Evolutionary conservation across 305 asterid genomes (phyloP).

Genomic region (Fraxinus greggii): DNA sequence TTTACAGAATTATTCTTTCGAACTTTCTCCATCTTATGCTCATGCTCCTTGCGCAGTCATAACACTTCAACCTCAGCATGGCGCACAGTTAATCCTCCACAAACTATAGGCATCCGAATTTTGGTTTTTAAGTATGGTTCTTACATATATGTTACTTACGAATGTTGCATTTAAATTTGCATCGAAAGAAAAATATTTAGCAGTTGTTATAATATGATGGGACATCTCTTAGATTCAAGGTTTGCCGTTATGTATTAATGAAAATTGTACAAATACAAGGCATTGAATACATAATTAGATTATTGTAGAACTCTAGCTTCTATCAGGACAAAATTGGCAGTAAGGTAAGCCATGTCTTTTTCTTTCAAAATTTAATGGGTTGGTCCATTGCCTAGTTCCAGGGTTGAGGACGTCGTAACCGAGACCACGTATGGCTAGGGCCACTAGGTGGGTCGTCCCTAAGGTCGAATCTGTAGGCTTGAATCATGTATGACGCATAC

Average conservation of each 20-base stretch:
- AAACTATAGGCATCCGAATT: conserved; percentile 18
- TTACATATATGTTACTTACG: background rate
- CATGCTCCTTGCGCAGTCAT: conserved; percentile 44
- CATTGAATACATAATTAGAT: too few species aligned
- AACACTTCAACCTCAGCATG: conserved; percentile 54
- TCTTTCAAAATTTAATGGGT: background rate
- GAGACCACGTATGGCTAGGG: background rate
- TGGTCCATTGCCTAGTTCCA: background rate
- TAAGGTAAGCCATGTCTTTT: background rate
- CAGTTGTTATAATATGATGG: background rate
- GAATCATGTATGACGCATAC: background rate
- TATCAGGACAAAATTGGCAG: too few species aligned
- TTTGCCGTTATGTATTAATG: background rate
- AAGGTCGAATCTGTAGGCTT: background rate
- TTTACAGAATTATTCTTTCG: conserved; percentile 37
- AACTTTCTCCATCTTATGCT: conserved; percentile 45
- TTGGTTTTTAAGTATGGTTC: background rate
- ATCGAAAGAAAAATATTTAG: background rate
- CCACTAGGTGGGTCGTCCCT: background rate
- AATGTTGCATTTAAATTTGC: background rate
- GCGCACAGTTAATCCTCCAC: conserved; percentile 44
- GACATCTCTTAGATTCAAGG: background rate
- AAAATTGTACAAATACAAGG: too few species aligned
- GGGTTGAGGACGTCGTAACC: background rate
- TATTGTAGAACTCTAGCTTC: too few species aligned